Evolutionary conservation across 1,284 basidiomycete genomes (phyloP), one percentile per base, ranked within the genome.

Genomic region (Cryptococcus maquisensis): DNA sequence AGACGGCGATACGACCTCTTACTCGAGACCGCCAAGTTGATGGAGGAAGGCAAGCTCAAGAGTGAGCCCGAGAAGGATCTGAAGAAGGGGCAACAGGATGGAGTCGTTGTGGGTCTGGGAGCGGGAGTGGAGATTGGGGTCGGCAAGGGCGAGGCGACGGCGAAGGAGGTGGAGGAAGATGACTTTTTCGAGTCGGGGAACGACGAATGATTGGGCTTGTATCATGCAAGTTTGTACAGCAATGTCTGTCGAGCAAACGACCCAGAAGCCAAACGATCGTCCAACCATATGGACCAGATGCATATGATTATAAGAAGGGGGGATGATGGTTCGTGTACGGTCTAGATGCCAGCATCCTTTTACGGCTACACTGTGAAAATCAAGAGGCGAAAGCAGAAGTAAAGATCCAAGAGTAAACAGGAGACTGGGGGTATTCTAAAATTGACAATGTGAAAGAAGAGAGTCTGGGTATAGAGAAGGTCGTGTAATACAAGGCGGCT

Each of bases 31-130:
- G 78, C 79, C 42, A 74, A 76, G 51, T 79, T 81, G 57, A 92
- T 92, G 88, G 74, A 79, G 42, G 74, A 69, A 0, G 84, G 85
- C 0, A 81, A 83, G 59, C 64, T 91, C 49, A 79, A 81, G 21
- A 54, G 60, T 2, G 82, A 84, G 63, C 87, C 88, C 4, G 88
- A 90, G 69, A 61, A 66, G n/a, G 49, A 52, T 32, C 51, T 55
- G 23, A 47, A 48, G 40, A 47, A 42, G 35, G 40, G 24, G 38
- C 40, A 23, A 42, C 41, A 55, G 39, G 39, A 37, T 16, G 51
- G 28, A 28, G 47, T 49, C 13, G 49, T 40, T 26, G 51, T 49
- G 21, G 28, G 35, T 10, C 24, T 41, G n/a, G 45, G 45, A 9
- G 42, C 42, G 10, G 42, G 23, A 3, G 35, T 41, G 23, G 38